Percentiles rank a stretch among this genome's conserved stretches.
Evolutionary conservation across 805 yeast species (phyloP).

Genomic region (Ogataea glucozyma): DNA sequence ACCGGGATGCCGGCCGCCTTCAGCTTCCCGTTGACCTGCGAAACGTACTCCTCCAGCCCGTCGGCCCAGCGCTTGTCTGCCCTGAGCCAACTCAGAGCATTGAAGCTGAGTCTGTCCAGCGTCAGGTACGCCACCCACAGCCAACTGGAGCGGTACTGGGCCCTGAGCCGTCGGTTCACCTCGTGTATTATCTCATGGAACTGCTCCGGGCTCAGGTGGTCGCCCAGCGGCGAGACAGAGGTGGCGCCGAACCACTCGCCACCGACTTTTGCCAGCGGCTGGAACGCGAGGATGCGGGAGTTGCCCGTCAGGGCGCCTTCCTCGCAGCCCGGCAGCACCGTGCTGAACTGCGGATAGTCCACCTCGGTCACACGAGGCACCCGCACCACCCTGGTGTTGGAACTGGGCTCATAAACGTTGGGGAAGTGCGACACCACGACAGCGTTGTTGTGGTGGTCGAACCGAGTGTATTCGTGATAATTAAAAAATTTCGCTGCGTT

Average conservation of each 20-base stretch:
- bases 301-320: conserved; percentile 48
- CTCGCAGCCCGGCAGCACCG: conserved; percentile 57
- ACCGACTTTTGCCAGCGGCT: conserved; percentile 40
- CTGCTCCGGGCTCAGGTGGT: conserved; percentile 39
- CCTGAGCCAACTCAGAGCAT: conserved; percentile 40
- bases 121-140: conserved; percentile 43
- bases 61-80: conserved; percentile 36
- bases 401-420: conserved; percentile 44
- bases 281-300: conserved; percentile 27
- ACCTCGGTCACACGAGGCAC: conserved; percentile 54
- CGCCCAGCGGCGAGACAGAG: conserved; percentile 53
- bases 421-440: conserved; percentile 66
- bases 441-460: conserved; percentile 37
- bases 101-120: conserved; percentile 43
- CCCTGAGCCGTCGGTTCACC: conserved; percentile 44
- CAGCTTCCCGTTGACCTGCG: conserved; percentile 31
- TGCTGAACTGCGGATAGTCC: conserved; percentile 57
- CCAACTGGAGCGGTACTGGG: conserved; percentile 42
- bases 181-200: conserved; percentile 41
- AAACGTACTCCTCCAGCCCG: conserved; percentile 46
- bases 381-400: conserved; percentile 58
- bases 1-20: conserved; percentile 31
- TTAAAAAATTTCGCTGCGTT: conserved; percentile 50
- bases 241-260: conserved; percentile 51
- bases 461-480: conserved; percentile 56